phyloP scores from a whole-genome alignment of 345 rosid genomes.

The Streptanthus diversifolius region DNA sequence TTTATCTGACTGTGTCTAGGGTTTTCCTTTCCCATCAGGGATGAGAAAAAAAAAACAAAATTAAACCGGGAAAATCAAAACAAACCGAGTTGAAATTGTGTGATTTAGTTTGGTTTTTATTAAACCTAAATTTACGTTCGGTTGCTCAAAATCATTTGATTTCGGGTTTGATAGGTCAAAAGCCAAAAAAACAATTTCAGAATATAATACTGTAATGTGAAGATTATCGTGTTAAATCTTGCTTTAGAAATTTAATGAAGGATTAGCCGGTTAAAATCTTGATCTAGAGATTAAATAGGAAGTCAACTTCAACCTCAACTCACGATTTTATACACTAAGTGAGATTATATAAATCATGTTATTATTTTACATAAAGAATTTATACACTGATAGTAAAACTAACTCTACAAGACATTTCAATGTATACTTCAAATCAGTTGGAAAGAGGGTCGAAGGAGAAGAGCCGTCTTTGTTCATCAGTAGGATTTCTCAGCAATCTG shows the following conservation, averaged over 20 bases:
- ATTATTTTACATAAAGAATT: not conserved
- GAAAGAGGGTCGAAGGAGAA: slow-evolving; percentile 47
- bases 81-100: not conserved
- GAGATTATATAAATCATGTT: not conserved
- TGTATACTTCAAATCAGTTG: slow-evolving; percentile 1
- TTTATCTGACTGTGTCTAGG: slow-evolving; percentile 13
- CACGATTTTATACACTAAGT: not conserved
- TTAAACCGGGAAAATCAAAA: slow-evolving; percentile 3
- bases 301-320: not conserved
- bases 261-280: not conserved
- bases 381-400: slow-evolving; percentile 13
- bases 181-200: too few species aligned
- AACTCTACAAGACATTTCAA: slow-evolving; percentile 24
- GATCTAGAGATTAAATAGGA: not conserved
- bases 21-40: not conserved
- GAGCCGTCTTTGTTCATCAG: slow-evolving; percentile 77
- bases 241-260: not conserved
- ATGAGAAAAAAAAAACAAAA: not conserved
- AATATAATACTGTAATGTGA: too few species aligned
- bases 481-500: slow-evolving; percentile 73
- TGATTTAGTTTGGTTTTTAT: not conserved
- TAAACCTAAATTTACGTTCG: not conserved
- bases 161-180: not conserved
- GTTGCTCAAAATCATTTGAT: too few species aligned
- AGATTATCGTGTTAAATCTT: not conserved